A percentile compares a stretch with the other conserved stretches of the same genome.
These are phyloP conservation scores for Coccinonectria pachysandricola DNA, from an alignment of 2,329 filamentous ascomycete genomes.

Conservation along the genomic window DNA sequence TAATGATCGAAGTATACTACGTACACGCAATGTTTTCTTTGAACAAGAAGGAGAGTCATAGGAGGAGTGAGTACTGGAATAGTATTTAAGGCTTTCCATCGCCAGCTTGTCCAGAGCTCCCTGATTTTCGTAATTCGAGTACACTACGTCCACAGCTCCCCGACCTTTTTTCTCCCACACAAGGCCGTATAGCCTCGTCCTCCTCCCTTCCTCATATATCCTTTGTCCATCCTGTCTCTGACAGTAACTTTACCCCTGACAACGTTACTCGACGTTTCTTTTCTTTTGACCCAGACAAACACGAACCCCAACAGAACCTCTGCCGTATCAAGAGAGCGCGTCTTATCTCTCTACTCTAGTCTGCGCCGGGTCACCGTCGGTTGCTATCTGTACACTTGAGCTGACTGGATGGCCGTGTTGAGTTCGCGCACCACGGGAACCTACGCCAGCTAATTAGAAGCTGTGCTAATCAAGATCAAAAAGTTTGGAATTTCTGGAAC, in stretches of 20 bases:
- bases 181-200: conserved; percentile 4
- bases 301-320: conserved; percentile 4
- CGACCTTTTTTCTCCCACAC: conserved; percentile 4
- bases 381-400: conserved; percentile 21
- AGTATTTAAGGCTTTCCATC: conserved; percentile 22
- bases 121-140: too few relatives aligned
- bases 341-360: conserved; percentile 18
- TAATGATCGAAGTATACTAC: conserved; percentile 12
- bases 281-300: too few relatives aligned
- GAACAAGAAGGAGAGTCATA: too few relatives aligned
- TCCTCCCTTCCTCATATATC: conserved; percentile 4
- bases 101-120: too few relatives aligned
- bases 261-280: too few relatives aligned
- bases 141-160: too few relatives aligned
- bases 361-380: conserved; percentile 11
- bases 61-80: too few relatives aligned
- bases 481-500: conserved; percentile 13
- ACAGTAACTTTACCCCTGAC: conserved; percentile 3
- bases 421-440: conserved; percentile 15
- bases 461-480: conserved; percentile 18
- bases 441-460: conserved; percentile 12
- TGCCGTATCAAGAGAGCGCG: conserved; percentile 17
- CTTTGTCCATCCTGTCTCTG: conserved; percentile 6
- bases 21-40: too few relatives aligned
- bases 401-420: conserved; percentile 22